Conservation (phyloP, 306 rosid species). For the Fragaria iinumae region DNA sequence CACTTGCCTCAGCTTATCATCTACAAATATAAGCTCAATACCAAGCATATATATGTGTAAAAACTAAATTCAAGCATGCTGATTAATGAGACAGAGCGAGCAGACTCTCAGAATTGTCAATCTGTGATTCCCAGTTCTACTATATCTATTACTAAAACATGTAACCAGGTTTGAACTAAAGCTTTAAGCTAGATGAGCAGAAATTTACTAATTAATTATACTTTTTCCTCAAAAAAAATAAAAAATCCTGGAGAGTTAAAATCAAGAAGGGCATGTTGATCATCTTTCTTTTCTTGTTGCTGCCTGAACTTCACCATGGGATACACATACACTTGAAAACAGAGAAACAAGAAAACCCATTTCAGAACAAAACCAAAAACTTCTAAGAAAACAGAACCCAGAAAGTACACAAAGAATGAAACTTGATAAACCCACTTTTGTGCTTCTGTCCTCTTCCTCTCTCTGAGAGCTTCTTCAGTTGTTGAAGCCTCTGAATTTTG, state of each 20-base stretch:
- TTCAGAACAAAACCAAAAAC: background rate
- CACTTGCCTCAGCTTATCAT: background rate
- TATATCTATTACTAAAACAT: background rate
- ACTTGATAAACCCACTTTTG: conserved; percentile 26
- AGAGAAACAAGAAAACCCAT: conserved; percentile 11
- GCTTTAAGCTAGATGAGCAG: background rate
- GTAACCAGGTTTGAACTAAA: background rate
- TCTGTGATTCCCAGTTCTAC: background rate
- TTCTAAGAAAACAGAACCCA: background rate
- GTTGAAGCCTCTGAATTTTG: background rate
- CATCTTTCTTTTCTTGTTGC: conserved; percentile 28
- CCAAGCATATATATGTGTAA: background rate
- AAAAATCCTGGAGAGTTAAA: conserved; percentile 28
- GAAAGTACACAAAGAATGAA: background rate
- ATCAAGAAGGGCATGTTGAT: conserved; percentile 17
- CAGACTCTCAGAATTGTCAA: background rate
- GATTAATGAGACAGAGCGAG: background rate
- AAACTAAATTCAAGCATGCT: background rate
- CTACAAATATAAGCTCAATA: background rate
- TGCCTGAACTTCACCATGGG: conserved; percentile 38
- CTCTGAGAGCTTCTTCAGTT: no score
- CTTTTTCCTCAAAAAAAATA: background rate
- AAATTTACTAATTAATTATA: background rate
- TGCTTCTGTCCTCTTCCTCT: background rate
- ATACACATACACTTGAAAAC: conserved; percentile 20